Evolutionary conservation across 2,329 filamentous ascomycete genomes (phyloP).

Genomic region (Xylariales sp.): DNA sequence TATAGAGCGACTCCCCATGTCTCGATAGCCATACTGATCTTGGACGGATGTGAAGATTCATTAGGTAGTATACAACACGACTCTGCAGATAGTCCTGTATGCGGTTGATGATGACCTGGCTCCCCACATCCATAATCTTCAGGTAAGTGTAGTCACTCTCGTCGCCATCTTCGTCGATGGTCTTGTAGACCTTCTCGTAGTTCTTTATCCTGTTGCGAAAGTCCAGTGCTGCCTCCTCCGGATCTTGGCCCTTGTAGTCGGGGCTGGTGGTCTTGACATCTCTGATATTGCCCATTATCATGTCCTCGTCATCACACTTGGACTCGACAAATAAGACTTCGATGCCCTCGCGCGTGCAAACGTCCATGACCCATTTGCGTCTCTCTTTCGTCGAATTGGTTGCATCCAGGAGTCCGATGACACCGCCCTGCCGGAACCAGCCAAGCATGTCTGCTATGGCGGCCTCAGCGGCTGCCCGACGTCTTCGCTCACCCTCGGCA

Average conservation of each 20-base stretch:
- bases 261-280: conserved; percentile 97
- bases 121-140: conserved; percentile 94
- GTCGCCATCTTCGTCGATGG: conserved; percentile 74
- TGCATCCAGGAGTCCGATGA: conserved; percentile 91
- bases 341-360: conserved; percentile 69
- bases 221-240: conserved; percentile 82
- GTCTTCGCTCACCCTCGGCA: conserved; percentile 81
- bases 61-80: conserved; percentile 94
- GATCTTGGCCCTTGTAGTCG: conserved; percentile 91
- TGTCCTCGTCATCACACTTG: conserved; percentile 89
- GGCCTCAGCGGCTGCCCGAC: conserved; percentile 83
- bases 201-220: conserved; percentile 93
- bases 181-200: conserved; percentile 96
- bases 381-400: conserved; percentile 93
- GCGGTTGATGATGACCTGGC: conserved; percentile 95
- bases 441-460: conserved; percentile 89
- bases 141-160: conserved; percentile 89
- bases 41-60: conserved; percentile 97
- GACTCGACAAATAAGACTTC: conserved; percentile 96
- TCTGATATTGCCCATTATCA: conserved; percentile 97
- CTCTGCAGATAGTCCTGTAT: conserved; percentile 97
- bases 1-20: conserved; percentile 92
- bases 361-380: conserved; percentile 84
- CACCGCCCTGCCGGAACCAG: conserved; percentile 79
- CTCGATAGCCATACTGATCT: conserved; percentile 94